Evolutionary conservation across 495 filamentous ascomycete species (phyloP).

Genomic region (Aspergillus biplanus): DNA sequence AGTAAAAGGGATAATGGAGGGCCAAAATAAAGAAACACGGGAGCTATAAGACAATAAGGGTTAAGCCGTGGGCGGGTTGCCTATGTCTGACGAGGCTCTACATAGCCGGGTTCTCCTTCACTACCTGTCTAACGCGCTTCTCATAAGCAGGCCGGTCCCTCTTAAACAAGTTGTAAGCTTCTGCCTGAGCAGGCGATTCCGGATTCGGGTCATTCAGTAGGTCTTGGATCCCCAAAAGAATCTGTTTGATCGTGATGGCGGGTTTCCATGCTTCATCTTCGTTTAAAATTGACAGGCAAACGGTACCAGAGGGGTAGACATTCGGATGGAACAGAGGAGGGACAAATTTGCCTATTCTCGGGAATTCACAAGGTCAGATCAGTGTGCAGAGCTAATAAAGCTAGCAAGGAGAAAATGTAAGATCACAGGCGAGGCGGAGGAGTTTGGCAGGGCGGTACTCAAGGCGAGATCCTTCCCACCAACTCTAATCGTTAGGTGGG

Average conservation of each 20-base stretch:
- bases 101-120: slow-evolving; percentile 80
- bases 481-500: not conserved
- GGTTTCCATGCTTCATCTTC: slow-evolving; percentile 99
- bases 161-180: slow-evolving; percentile 97
- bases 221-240: slow-evolving; percentile 93
- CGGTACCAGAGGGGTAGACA: slow-evolving; percentile 97
- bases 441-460: no score
- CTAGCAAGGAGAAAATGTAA: not conserved
- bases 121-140: slow-evolving; percentile 80
- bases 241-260: slow-evolving; percentile 97
- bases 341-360: slow-evolving; percentile 81
- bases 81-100: slow-evolving; percentile 33
- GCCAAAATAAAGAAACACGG: not conserved
- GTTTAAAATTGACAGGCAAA: slow-evolving; percentile 96
- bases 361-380: slow-evolving; percentile 5
- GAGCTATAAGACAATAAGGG: not conserved
- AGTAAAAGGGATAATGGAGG: slow-evolving; percentile 1
- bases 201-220: slow-evolving; percentile 96
- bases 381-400: not conserved
- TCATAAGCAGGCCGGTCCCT: slow-evolving; percentile 88
- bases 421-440: no score
- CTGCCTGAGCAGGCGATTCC: slow-evolving; percentile 93
- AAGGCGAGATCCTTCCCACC: no score
- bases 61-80: not conserved
- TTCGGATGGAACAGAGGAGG: slow-evolving; percentile 98